phyloP scores from a whole-genome alignment of 306 rosid genomes.

The Cyamopsis tetragonoloba region DNA sequence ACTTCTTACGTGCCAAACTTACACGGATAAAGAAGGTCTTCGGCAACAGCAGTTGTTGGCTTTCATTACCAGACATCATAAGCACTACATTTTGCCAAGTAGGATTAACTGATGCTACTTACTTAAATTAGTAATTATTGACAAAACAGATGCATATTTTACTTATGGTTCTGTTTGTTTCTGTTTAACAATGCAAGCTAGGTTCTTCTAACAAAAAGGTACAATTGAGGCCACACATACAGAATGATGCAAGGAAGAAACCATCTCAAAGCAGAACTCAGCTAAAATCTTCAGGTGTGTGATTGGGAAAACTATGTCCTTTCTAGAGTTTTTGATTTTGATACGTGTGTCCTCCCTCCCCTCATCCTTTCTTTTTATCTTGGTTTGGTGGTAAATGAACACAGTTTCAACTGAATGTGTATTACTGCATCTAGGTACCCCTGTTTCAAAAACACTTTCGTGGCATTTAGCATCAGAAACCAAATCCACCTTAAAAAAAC shows the following conservation, averaged over 20 bases:
- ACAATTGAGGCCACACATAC: constrained; percentile 58
- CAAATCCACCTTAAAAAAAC: constrained; percentile 65
- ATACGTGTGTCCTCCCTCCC: background rate
- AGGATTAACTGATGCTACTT: constrained; percentile 27
- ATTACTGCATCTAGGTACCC: constrained; percentile 35
- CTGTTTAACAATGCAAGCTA: constrained; percentile 58
- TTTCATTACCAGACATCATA: constrained; percentile 81
- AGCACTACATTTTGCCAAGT: constrained; percentile 93
- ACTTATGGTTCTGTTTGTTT: constrained; percentile 20
- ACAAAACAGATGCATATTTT: constrained; percentile 16
- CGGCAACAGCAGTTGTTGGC: constrained; percentile 87
- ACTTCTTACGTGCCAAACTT: constrained; percentile 72
- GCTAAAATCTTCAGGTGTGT: constrained; percentile 65
- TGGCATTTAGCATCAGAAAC: constrained; percentile 97
- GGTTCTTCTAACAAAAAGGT: constrained; percentile 79
- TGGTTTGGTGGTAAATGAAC: constrained; percentile 7
- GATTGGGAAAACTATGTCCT: background rate
- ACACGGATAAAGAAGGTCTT: constrained; percentile 74
- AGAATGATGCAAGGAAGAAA: constrained; percentile 52
- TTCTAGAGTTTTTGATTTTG: constrained; percentile 3
- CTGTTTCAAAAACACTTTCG: constrained; percentile 78
- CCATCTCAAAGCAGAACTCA: constrained; percentile 53
- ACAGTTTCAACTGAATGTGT: constrained; percentile 6
- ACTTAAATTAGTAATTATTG: constrained; percentile 14
- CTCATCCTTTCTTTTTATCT: background rate